Conservation (phyloP, 495 filamentous ascomycete genomes). For the Hyaloscypha hepaticicola region DNA sequence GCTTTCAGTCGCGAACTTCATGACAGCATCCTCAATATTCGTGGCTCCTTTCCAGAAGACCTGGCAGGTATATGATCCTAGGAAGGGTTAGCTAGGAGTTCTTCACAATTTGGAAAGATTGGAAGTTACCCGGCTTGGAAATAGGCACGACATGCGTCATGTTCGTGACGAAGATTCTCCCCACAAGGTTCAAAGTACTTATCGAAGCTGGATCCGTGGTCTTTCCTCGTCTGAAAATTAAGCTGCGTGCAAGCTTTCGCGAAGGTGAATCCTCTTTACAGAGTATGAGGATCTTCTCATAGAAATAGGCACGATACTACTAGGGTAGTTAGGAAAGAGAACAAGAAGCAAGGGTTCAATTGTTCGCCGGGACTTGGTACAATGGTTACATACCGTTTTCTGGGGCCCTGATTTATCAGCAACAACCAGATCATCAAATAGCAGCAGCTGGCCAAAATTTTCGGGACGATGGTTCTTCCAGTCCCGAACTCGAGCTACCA, state of each 20-base stretch:
- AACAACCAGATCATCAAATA: background rate
- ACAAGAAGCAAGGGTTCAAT: background rate
- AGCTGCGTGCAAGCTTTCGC: background rate
- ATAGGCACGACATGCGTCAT: background rate
- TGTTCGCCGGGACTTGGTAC: background rate
- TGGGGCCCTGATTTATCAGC: background rate
- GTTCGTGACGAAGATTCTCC: background rate
- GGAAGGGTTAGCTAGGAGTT: background rate
- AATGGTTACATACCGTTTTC: background rate
- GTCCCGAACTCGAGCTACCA: background rate
- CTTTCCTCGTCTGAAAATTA: background rate
- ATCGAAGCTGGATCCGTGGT: background rate
- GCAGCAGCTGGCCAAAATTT: background rate
- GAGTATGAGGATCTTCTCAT: background rate
- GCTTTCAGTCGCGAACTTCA: slow-evolving; percentile 6
- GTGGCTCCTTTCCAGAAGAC: background rate
- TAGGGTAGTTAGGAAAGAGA: background rate
- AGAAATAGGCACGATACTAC: slow-evolving; percentile 9
- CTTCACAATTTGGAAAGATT: background rate
- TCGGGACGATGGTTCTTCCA: background rate
- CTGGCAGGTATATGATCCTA: slow-evolving; percentile 12
- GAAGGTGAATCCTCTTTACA: background rate
- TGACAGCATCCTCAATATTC: background rate
- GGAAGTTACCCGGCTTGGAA: background rate
- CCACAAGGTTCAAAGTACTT: background rate